A percentile compares a stretch with the other conserved stretches of the same genome.
Conservation (phyloP, 2,329 filamentous ascomycete genomes). For the Fusarium sp. region DNA sequence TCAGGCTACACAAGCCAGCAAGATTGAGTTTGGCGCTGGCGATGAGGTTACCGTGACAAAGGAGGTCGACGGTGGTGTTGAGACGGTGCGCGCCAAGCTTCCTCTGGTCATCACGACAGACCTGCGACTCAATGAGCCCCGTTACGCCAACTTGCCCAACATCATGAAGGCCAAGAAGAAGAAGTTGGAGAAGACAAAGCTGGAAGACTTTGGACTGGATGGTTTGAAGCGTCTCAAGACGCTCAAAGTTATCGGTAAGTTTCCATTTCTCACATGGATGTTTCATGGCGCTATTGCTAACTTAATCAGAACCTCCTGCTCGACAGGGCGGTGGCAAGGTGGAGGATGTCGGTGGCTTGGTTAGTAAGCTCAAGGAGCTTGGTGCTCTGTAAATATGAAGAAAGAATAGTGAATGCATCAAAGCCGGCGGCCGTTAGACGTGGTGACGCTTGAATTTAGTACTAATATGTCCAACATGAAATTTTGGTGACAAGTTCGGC, state of each 20-base stretch:
- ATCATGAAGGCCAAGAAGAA: slow-evolving; percentile 99
- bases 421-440: not conserved
- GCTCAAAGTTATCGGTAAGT: slow-evolving; percentile 85
- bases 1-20: slow-evolving; percentile 93
- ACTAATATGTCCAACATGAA: slow-evolving; percentile 2
- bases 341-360: slow-evolving; percentile 94
- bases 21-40: slow-evolving; percentile 80
- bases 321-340: slow-evolving; percentile 97
- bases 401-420: slow-evolving; percentile 9
- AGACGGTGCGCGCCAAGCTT: slow-evolving; percentile 87
- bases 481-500: not conserved
- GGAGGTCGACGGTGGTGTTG: slow-evolving; percentile 95
- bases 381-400: slow-evolving; percentile 77
- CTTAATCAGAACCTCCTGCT: slow-evolving; percentile 78
- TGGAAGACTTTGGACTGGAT: slow-evolving; percentile 85
- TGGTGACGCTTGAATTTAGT: not conserved
- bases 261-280: not conserved
- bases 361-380: slow-evolving; percentile 94
- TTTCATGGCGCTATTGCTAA: slow-evolving; percentile 15
- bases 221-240: slow-evolving; percentile 84
- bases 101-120: slow-evolving; percentile 97
- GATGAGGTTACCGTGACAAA: slow-evolving; percentile 82
- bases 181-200: slow-evolving; percentile 90
- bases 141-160: slow-evolving; percentile 95
- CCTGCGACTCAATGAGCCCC: slow-evolving; percentile 91